Percentiles rank a stretch among this genome's conserved stretches.
These are phyloP conservation scores for Aspergillus brunneoviolaceus DNA, from an alignment of 2,329 filamentous ascomycete species.

Conservation along the genomic window DNA sequence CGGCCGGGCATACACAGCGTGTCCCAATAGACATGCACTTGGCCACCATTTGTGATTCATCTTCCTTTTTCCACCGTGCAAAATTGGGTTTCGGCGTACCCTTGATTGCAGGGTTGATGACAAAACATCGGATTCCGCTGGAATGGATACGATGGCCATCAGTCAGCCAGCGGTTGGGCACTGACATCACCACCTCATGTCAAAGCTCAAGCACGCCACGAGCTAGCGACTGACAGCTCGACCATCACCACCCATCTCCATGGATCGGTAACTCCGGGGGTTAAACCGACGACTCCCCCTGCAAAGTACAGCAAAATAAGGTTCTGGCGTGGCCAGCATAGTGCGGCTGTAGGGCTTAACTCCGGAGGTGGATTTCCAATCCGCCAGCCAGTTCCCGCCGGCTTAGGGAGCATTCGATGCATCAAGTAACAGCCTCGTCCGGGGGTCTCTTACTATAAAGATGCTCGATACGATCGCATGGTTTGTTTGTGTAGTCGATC, in stretches of 20 bases:
- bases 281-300: neutral
- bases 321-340: neutral
- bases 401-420: neutral
- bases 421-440: neutral
- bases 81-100: neutral
- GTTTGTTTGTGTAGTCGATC: too few relatives aligned
- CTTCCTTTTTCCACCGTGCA: neutral
- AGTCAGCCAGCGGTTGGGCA: neutral
- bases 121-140: neutral
- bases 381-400: neutral
- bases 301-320: neutral
- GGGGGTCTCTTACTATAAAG: neutral
- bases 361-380: neutral
- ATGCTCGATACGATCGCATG: neutral
- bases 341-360: neutral
- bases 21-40: neutral
- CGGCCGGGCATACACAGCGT: neutral
- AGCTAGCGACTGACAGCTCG: neutral
- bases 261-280: neutral
- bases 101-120: neutral
- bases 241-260: neutral
- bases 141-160: neutral
- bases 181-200: neutral
- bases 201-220: neutral
- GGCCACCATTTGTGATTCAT: neutral